phyloP scores from a whole-genome alignment of 192 early-diverging fungal species.

The Powellomyces hirtus region DNA sequence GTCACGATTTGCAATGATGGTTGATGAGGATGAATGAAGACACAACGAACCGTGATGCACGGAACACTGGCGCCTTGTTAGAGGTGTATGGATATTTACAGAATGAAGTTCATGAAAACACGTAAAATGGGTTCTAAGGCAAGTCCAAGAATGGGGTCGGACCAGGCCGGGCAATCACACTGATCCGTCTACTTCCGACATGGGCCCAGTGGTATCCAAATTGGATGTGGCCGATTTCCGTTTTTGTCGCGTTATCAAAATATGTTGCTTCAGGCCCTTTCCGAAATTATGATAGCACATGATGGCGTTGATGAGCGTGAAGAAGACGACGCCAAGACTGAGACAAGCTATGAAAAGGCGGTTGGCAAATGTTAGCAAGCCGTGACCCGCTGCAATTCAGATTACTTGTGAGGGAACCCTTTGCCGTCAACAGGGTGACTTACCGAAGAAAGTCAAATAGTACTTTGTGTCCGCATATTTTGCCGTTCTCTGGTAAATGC shows the following conservation, averaged over 20 bases:
- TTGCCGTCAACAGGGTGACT: slow-evolving; percentile 1
- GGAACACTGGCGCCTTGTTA: no score
- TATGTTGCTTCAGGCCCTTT: slow-evolving; percentile 66
- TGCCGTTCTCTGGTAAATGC: slow-evolving; percentile 50
- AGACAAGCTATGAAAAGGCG: slow-evolving; percentile 35
- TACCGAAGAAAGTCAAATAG: slow-evolving; percentile 52
- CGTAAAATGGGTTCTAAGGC: no score
- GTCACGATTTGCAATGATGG: no score
- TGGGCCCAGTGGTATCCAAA: neutral
- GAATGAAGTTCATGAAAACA: no score
- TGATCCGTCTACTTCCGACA: neutral
- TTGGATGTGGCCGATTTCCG: neutral
- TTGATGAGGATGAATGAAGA: no score
- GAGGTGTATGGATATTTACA: no score
- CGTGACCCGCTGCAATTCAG: neutral
- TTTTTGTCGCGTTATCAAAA: neutral
- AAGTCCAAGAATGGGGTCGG: no score
- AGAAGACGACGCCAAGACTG: slow-evolving; percentile 41
- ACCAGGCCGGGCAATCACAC: no score
- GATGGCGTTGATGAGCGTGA: slow-evolving; percentile 52
- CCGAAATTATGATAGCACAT: slow-evolving; percentile 70
- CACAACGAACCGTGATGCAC: no score
- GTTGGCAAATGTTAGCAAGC: neutral
- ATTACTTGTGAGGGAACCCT: no score
- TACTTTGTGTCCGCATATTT: slow-evolving; percentile 36